Evolutionary conservation across 306 rosid genomes (phyloP), one percentile per base, ranked within the genome.

Genomic region (Malus fusca): DNA sequence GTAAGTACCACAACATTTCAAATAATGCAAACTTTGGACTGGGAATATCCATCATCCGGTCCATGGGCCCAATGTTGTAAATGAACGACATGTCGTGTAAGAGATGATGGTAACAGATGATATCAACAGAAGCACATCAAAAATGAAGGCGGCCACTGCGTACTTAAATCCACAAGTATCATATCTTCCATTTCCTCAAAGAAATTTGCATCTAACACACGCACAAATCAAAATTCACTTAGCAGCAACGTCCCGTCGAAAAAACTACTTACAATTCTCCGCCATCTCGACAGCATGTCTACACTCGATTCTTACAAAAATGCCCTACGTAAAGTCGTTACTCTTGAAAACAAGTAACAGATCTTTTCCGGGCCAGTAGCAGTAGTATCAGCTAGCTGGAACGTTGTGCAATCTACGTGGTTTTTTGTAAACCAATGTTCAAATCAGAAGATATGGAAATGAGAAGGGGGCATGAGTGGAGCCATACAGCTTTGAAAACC

Each of bases 381-480:
- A 44, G 19, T 25, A 11, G 56, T 46, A 37, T 48, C 55, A 15
- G 23, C 7, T 5, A 11, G 23, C 8, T 21, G 21, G 51, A 48
- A 52, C n/a, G n/a, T 70, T 28, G 42, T 48, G 48, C 35, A 2
- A 26, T 60, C 80, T 86, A 89, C n/a, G 61, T 52, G 74, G 86
- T 78, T 78, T 93, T 93, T 86, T 96, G 97, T 70, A 96, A 63
- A 67, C 93, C 99, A 78, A 96, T 79, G 83, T 89, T 84, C 71
- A 96, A 84, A 83, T 96, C 99, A 52, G 99, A 96, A 40, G 99
- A 96, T 88, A 92, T 92, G 68, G 99, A 96, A 68, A 96, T 67
- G 40, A 96, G 89, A 73, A 92, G 90, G 3, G 98, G 97, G 72
- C 82, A 7, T 35, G 99, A 92, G 56, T 83, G 83, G 72, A 92